Evolutionary conservation across 768 basidiomycete genomes (phyloP), one percentile per base, ranked within the genome.

Genomic region (Pisolithus marmoratus): DNA sequence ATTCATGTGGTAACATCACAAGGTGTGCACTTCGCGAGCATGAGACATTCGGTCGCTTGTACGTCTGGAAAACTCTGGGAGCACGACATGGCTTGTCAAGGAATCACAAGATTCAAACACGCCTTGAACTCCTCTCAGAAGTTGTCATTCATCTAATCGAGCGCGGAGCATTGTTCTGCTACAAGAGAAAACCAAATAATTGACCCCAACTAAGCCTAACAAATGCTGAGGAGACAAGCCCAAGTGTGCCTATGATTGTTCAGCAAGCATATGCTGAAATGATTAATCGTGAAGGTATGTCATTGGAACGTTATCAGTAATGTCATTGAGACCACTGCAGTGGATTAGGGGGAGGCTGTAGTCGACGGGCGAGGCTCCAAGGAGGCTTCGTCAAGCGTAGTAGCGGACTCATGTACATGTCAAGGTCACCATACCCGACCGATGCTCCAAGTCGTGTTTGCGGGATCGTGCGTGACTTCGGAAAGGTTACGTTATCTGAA

Each of bases 121-220:
- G 83, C 24, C 71, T 91, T 14, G 93, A 97, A 62, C 75, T 98
- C 0, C 76, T 99, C 2, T 95, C 96, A 0, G 96, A 99, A 70
- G 96, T 98, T 71, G 83, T 91, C 0, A 76, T 98, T 17, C 97
- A 97, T 72, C 80, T 98, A 29, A 78, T 95, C 43, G 95, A 98
- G 69, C 74, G 94, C 38, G 94, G 96, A 0, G 78, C 87, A 2
- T 70, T 97, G 55, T 87, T 89, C 55, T 93, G 92, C 61, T 93
- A 86, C 80, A 86, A 83, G 61, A 73, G 81, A 0, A 63, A 61
- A 11, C 66, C 70, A 27, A 17, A 69, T 27, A 55, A 67, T 34
- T 43, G 64, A 14, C 68, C 9, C n/a, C 45, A 23, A 17, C 27
- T 29, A 19, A 59, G 55, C 12, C 15, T 44, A 36, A 49, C 27